phyloP scores from a whole-genome alignment of 2,329 filamentous ascomycete species.

The Hypoxylon sp. region DNA sequence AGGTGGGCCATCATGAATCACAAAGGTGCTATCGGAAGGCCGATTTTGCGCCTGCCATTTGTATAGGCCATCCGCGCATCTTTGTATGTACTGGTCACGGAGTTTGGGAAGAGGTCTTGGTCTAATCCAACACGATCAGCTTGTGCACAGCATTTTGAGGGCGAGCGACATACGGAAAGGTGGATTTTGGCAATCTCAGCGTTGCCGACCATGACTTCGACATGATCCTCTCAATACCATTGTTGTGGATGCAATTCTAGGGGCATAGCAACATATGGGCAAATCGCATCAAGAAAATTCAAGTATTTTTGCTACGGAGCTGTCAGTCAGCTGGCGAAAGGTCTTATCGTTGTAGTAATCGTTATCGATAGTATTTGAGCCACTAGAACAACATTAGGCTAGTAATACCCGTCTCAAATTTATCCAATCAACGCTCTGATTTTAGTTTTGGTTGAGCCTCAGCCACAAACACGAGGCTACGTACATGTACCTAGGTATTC shows the following conservation, averaged over 20 bases:
- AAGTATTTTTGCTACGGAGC: slow-evolving; percentile 8
- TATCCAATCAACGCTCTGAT: slow-evolving; percentile 4
- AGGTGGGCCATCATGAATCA: slow-evolving; percentile 94
- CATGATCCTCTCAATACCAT: slow-evolving; percentile 55
- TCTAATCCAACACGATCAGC: slow-evolving; percentile 56
- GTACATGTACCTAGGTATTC: not conserved
- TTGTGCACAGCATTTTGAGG: slow-evolving; percentile 10
- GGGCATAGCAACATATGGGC: slow-evolving; percentile 13
- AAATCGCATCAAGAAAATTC: slow-evolving; percentile 28
- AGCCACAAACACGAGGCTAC: slow-evolving; percentile 18
- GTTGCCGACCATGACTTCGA: slow-evolving; percentile 80
- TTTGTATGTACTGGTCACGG: slow-evolving; percentile 74
- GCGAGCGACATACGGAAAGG: slow-evolving; percentile 72
- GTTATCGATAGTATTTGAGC: slow-evolving; percentile 2
- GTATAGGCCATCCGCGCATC: slow-evolving; percentile 91
- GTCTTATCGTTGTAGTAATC: slow-evolving; percentile 22
- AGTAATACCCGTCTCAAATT: not conserved
- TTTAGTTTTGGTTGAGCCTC: slow-evolving; percentile 14
- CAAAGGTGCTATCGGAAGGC: slow-evolving; percentile 73
- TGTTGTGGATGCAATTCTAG: slow-evolving; percentile 26
- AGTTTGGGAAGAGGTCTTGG: slow-evolving; percentile 66
- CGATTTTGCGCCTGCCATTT: slow-evolving; percentile 80
- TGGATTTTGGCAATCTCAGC: slow-evolving; percentile 80
- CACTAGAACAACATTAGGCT: slow-evolving; percentile 2
- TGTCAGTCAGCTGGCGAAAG: slow-evolving; percentile 1